phyloP scores from a whole-genome alignment of 805 yeast genomes.

The Nakazawaea holstii region DNA sequence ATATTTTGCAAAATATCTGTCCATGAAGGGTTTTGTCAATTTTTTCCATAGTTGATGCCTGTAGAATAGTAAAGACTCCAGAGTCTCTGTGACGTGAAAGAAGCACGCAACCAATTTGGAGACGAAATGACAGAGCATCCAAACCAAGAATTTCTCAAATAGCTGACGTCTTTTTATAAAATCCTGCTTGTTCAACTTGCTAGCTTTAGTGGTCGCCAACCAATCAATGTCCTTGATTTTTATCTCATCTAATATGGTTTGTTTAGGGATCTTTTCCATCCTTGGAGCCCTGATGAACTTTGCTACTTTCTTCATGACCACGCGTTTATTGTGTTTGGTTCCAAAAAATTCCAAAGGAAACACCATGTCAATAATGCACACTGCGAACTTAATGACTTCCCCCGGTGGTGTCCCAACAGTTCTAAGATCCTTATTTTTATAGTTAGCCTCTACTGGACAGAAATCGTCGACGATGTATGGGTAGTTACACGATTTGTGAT shows the following conservation, averaged over 20 bases:
- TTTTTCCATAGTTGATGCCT: conserved; percentile 54
- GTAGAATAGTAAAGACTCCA: conserved; percentile 41
- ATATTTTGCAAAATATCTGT: conserved; percentile 33
- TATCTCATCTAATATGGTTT: conserved; percentile 29
- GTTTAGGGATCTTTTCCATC: conserved; percentile 29
- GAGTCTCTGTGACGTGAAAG: conserved; percentile 65
- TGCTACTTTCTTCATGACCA: conserved; percentile 31
- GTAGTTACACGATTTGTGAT: conserved; percentile 31
- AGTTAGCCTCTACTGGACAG: conserved; percentile 19
- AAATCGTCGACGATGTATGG: conserved; percentile 29
- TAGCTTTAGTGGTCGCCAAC: conserved; percentile 34
- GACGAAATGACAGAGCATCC: conserved; percentile 51
- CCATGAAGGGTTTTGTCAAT: conserved; percentile 36
- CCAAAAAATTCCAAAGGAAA: conserved; percentile 55
- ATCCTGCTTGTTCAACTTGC: conserved; percentile 36
- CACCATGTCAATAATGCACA: conserved; percentile 37
- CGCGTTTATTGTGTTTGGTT: conserved; percentile 37
- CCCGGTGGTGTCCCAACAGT: conserved; percentile 25
- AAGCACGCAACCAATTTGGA: conserved; percentile 41
- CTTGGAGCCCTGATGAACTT: conserved; percentile 31
- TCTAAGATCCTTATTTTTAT: conserved; percentile 20
- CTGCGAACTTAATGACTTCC: conserved; percentile 36
- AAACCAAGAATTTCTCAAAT: conserved; percentile 39
- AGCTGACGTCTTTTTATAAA: conserved; percentile 28
- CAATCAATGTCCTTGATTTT: conserved; percentile 44